phyloP scores from a whole-genome alignment of 140 eudicot genomes.

The Oenanthe javanica region DNA sequence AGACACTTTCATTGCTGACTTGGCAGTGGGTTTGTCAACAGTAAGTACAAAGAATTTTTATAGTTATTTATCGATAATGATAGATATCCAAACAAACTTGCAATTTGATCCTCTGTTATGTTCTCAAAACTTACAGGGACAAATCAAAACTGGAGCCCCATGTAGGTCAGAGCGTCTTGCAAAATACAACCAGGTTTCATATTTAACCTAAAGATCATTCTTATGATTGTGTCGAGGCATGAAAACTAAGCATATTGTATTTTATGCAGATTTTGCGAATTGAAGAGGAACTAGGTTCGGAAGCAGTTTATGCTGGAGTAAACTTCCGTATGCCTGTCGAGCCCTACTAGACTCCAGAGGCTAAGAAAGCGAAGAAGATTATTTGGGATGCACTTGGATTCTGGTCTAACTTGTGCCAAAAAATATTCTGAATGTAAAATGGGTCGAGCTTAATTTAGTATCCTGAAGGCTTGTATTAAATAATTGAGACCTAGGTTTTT shows the following conservation, averaged over 20 bases:
- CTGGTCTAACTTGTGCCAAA: constrained; percentile 7
- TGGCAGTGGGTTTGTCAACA: constrained; percentile 92
- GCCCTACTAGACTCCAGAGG: constrained; percentile 51
- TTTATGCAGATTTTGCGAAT: constrained; percentile 69
- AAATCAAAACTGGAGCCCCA: constrained; percentile 98
- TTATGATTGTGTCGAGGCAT: background rate
- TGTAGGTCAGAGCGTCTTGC: constrained; percentile 98
- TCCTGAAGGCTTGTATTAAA: constrained; percentile 1
- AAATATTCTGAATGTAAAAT: constrained; percentile 1
- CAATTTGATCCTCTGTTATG: background rate
- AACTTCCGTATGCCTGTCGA: constrained; percentile 87
- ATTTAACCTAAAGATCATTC: background rate
- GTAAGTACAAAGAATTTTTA: constrained; percentile 22
- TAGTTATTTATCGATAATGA: background rate
- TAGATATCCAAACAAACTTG: background rate
- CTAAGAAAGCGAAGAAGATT: background rate
- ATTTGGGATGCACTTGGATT: background rate
- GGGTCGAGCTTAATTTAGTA: background rate
- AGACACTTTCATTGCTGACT: constrained; percentile 98
- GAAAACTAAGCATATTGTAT: background rate
- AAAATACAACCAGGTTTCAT: constrained; percentile 77
- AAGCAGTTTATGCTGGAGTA: constrained; percentile 91
- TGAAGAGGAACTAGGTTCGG: constrained; percentile 90
- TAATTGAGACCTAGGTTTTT: constrained; percentile 13
- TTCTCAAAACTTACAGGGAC: constrained; percentile 45